Evolutionary conservation across 148 eudicot genomes (phyloP).

Genomic region (Rhododendron molle): DNA sequence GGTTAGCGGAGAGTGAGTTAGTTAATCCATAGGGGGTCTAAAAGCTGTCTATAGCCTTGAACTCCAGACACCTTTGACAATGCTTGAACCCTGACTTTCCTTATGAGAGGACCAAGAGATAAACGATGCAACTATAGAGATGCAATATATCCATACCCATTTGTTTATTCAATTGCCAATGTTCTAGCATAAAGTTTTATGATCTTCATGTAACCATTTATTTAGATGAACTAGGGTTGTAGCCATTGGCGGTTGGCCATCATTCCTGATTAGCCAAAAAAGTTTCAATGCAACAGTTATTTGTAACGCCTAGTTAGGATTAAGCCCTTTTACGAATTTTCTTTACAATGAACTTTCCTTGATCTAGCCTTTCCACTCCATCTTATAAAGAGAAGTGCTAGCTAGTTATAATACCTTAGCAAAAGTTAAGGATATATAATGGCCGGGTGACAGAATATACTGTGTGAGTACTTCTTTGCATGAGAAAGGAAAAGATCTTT

Average conservation of each 20-base stretch:
- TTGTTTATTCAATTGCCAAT: not conserved
- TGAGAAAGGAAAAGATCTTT: not conserved
- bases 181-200: not conserved
- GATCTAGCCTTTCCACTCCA: not conserved
- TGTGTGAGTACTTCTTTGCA: not conserved
- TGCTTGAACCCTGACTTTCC: too few species aligned
- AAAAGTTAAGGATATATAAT: not conserved
- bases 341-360: not conserved
- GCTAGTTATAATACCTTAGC: not conserved
- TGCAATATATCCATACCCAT: not conserved
- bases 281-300: too few species aligned
- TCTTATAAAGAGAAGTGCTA: not conserved
- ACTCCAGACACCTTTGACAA: too few species aligned
- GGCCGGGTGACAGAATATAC: not conserved
- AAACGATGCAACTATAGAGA: not conserved
- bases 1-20: too few species aligned
- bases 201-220: not conserved
- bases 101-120: too few species aligned
- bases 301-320: not conserved
- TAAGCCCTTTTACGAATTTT: not conserved
- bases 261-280: not conserved
- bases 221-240: not conserved
- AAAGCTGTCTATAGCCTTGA: too few species aligned
- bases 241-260: not conserved
- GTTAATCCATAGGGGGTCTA: too few species aligned